Evolutionary conservation across 257 asterid genomes (phyloP).

Genomic region (Solanum clarkiae): DNA sequence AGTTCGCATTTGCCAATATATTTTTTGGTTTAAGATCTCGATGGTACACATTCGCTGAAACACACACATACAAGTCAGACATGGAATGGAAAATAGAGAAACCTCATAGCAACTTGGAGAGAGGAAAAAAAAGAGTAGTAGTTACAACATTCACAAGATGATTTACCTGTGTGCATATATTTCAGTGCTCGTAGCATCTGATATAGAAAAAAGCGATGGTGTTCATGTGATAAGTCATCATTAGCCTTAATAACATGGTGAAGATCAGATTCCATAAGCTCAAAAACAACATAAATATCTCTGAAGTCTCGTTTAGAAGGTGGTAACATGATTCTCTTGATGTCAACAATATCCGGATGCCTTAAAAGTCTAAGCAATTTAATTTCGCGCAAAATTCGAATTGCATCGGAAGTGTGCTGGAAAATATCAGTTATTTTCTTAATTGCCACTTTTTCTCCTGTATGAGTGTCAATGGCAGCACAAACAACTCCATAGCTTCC

Average conservation of each 20-base stretch:
- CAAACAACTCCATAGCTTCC: constrained; percentile 97
- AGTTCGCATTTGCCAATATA: constrained; percentile 93
- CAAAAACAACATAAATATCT: constrained; percentile 82
- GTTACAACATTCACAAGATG: neutral
- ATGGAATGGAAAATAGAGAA: neutral
- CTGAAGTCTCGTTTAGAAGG: constrained; percentile 76
- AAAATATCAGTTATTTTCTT: constrained; percentile 82
- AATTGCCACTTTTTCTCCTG: constrained; percentile 84
- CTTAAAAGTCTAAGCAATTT: constrained; percentile 77
- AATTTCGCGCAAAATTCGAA: constrained; percentile 75
- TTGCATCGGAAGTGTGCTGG: constrained; percentile 81
- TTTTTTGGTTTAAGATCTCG: constrained; percentile 94
- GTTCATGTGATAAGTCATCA: constrained; percentile 86
- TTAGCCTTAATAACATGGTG: constrained; percentile 95
- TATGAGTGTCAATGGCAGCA: constrained; percentile 81
- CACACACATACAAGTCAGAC: constrained; percentile 8
- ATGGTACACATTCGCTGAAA: constrained; percentile 88
- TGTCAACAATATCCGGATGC: constrained; percentile 92
- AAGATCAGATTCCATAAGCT: constrained; percentile 97
- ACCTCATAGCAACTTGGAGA: neutral
- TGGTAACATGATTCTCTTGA: constrained; percentile 82
- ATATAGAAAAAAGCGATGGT: constrained; percentile 83
- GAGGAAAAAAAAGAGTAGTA: neutral
- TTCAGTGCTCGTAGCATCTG: constrained; percentile 87
- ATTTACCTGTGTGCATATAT: constrained; percentile 84